Evolutionary conservation across 2,329 filamentous ascomycete genomes (phyloP).

Genomic region (Clarireedia sp.): DNA sequence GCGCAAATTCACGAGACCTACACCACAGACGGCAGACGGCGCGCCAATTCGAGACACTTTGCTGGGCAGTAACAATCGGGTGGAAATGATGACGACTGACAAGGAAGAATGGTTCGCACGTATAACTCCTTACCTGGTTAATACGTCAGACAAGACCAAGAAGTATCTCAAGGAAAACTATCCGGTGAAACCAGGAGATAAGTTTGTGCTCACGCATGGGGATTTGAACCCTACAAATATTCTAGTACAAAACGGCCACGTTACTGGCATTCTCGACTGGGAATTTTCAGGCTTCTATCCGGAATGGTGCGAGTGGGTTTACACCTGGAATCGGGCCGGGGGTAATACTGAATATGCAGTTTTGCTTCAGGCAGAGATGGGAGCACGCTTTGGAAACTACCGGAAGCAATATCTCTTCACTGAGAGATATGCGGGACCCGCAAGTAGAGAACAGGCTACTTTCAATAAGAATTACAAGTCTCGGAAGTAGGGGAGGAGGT

Average conservation of each 20-base stretch:
- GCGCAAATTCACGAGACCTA: not conserved
- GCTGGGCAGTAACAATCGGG: accelerated
- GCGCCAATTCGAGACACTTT: not conserved
- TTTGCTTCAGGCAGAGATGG: no score
- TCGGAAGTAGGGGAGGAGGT: no score
- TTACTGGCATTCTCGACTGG: constrained; percentile 1
- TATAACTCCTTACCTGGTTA: not conserved
- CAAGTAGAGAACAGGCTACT: no score
- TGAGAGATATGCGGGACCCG: no score
- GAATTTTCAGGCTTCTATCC: not conserved
- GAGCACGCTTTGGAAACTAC: no score
- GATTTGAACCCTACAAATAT: not conserved
- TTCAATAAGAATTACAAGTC: no score
- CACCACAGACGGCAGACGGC: not conserved
- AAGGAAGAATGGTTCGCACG: not conserved
- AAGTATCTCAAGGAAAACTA: not conserved
- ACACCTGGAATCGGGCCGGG: no score
- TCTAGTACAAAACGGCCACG: not conserved
- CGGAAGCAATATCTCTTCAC: no score
- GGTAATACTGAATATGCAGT: no score
- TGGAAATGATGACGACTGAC: not conserved
- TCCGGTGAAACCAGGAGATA: not conserved
- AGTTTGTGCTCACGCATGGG: not conserved
- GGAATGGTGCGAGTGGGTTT: not conserved
- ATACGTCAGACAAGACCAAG: not conserved